Evolutionary conservation across 768 basidiomycete genomes (phyloP), one percentile per base, ranked within the genome.

Genomic region (Thelephora ganbajun): DNA sequence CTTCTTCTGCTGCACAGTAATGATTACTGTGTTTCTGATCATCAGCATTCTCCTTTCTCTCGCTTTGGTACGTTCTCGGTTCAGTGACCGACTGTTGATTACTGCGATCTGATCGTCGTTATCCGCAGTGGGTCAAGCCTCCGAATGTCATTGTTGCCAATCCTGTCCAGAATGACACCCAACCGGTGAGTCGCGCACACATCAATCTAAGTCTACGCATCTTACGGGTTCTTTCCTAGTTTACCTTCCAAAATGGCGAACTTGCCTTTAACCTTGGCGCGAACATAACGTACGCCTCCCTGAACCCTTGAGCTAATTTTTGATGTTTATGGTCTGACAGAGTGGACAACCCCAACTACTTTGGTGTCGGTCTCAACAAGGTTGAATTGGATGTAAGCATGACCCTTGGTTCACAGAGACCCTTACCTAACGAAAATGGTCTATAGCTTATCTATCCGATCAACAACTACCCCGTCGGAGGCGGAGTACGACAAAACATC

Each of bases 321-420:
- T 13, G 3, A n/a, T 42, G 3, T 44, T 36, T 2, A 41, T 12
- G 53, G n/a, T 48, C 48, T 5, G 23, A 48, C 54, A 90, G 86
- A 23, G 82, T 89, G 47, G 66, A 66, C 57, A 91, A 91, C 56
- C 88, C 87, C 23, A 90, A 90, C 60, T 87, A 76, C 63, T 87
- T 91, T 58, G 62, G 72, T 7, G 80, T 83, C 9, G 70, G 69
- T 16, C 72, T 91, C 61, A 71, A 72, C 46, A 71, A 72, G 48
- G 74, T 91, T 52, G 67, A 72, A 39, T 80, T 79, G 3, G 62
- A 80, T 35, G 82, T 82, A 60, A 46, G 62, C 51, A 37, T 14
- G 7, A 48, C 4, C 14, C 30, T 42, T 7, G 35, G 1, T 37
- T 18, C n/a, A n/a, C n/a, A n/a, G n/a, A n/a, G n/a, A n/a, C n/a